These are phyloP conservation scores for Leishmania lainsoni DNA, from an alignment of 208 protist species.

Conservation along the genomic window DNA sequence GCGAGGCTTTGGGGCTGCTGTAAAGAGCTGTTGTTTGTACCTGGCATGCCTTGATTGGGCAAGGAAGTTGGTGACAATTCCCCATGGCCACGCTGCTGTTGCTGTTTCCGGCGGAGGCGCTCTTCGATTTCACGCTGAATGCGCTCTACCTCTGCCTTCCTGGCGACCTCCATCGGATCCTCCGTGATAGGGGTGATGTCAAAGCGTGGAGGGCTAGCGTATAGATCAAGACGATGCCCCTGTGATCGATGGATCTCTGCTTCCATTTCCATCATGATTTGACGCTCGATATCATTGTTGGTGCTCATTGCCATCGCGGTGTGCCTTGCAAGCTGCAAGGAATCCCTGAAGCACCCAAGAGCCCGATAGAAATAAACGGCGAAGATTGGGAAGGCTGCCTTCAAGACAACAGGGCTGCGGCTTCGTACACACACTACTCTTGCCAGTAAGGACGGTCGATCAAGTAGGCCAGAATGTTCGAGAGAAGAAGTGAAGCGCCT, in stretches of 20 bases:
- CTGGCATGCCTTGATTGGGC: not conserved
- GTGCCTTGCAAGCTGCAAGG: not conserved
- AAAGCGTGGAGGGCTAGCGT: conserved; percentile 35
- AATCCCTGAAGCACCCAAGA: not conserved
- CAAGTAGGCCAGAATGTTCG: not conserved
- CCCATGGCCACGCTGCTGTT: conserved; percentile 51
- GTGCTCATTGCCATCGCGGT: conserved; percentile 29
- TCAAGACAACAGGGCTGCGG: not conserved
- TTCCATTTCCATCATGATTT: conserved; percentile 87
- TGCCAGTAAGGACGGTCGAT: not conserved
- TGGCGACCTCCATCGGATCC: conserved; percentile 14
- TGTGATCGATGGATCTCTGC: conserved; percentile 52
- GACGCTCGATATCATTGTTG: conserved; percentile 66
- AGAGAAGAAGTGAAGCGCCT: not conserved
- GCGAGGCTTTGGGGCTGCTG: not conserved
- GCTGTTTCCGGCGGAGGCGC: conserved; percentile 44
- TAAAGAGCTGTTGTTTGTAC: not conserved
- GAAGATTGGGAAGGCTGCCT: not conserved
- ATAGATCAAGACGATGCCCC: conserved; percentile 7
- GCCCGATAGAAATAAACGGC: not conserved
- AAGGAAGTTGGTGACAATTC: conserved; percentile 37
- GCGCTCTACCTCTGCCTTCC: conserved; percentile 39
- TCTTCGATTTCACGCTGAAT: conserved; percentile 59
- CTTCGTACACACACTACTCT: not conserved
- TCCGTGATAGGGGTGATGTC: conserved; percentile 53